These are phyloP conservation scores for Tripterygium wilfordii DNA, from an alignment of 177 flowering plant genomes.

Conservation along the genomic window DNA sequence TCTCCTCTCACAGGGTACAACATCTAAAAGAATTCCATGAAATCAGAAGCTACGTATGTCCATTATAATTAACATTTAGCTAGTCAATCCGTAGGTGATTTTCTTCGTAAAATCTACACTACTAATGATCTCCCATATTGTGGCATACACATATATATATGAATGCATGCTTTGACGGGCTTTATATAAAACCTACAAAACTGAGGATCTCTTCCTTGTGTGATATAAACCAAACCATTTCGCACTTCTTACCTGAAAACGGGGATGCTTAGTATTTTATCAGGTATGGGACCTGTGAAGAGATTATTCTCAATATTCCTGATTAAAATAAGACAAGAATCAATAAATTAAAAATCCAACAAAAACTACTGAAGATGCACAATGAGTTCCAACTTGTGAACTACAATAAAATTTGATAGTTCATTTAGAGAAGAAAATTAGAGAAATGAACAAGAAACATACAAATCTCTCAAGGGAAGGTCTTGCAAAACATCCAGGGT, in stretches of 20 bases:
- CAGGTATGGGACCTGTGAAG: constrained; percentile 84
- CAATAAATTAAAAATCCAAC: background rate
- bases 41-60: too few relatives aligned
- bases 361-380: too few relatives aligned
- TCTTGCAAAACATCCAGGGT: constrained; percentile 81
- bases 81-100: too few relatives aligned
- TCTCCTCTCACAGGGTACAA: too few relatives aligned
- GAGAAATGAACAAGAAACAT: constrained; percentile 12
- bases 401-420: background rate
- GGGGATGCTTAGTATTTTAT: constrained; percentile 60
- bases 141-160: too few relatives aligned
- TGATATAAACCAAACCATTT: background rate
- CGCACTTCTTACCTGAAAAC: constrained; percentile 56
- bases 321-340: constrained; percentile 9
- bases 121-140: too few relatives aligned
- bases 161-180: too few relatives aligned
- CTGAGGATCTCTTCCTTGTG: constrained; percentile 1
- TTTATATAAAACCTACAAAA: too few relatives aligned
- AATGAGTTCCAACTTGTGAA: too few relatives aligned
- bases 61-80: too few relatives aligned
- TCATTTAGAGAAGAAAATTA: background rate
- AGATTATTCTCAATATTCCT: constrained; percentile 83
- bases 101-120: too few relatives aligned
- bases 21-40: too few relatives aligned
- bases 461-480: constrained; percentile 74